phyloP scores from a whole-genome alignment of 2,329 filamentous ascomycete species.

The Beauveria asiatica region DNA sequence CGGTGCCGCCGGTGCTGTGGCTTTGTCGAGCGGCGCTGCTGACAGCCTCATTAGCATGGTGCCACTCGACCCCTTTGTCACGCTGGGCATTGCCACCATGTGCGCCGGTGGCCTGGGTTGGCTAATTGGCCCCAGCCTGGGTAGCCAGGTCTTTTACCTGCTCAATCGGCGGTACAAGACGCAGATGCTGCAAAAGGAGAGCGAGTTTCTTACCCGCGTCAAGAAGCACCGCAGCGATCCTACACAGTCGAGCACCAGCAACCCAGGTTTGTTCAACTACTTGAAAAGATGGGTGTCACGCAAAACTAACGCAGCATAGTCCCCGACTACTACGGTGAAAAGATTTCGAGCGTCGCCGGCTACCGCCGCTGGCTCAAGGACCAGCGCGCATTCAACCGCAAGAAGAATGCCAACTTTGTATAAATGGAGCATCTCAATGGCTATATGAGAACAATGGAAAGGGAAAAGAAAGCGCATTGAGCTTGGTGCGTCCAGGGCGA shows the following conservation, averaged over 20 bases:
- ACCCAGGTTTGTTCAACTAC: conserved; percentile 52
- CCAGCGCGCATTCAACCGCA: conserved; percentile 93
- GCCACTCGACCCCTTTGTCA: conserved; percentile 80
- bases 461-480: conserved; percentile 8
- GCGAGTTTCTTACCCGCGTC: conserved; percentile 84
- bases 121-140: conserved; percentile 76
- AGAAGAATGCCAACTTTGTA: conserved; percentile 65
- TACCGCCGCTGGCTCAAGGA: conserved; percentile 97
- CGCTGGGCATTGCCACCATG: conserved; percentile 71
- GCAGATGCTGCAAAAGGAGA: conserved; percentile 82
- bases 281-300: not conserved
- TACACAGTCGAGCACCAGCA: conserved; percentile 76
- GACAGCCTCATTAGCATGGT: conserved; percentile 63
- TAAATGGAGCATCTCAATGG: conserved; percentile 24
- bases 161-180: conserved; percentile 61
- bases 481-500: conserved; percentile 10
- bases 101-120: conserved; percentile 75
- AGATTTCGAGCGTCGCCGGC: conserved; percentile 85
- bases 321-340: conserved; percentile 97
- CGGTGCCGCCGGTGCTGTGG: conserved; percentile 53
- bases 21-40: conserved; percentile 62
- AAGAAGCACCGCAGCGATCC: conserved; percentile 91
- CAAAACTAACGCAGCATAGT: conserved; percentile 38
- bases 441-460: not conserved
- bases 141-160: conserved; percentile 69